These are phyloP conservation scores for Colletotrichum plurivorum DNA, from an alignment of 2,329 filamentous ascomycete genomes.

Conservation along the genomic window DNA sequence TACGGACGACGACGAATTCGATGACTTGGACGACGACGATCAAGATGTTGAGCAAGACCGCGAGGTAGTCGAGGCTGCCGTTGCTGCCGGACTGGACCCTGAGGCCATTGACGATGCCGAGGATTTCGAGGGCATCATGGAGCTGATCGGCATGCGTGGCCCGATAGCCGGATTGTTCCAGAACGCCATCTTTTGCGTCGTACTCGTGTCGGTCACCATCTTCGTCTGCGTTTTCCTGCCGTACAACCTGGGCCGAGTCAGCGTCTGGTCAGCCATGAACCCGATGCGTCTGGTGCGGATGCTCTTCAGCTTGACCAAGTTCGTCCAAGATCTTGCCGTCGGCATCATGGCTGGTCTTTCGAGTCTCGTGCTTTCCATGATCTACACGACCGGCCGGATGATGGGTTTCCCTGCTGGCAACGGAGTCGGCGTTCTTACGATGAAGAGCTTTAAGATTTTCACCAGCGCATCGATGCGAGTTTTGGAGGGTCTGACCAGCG, in stretches of 20 bases:
- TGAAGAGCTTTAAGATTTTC: constrained; percentile 58
- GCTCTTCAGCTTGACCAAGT: constrained; percentile 80
- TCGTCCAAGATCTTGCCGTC: constrained; percentile 83
- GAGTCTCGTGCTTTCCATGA: constrained; percentile 30
- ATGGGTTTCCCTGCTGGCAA: constrained; percentile 36
- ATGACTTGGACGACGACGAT: constrained; percentile 46
- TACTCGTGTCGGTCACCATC: constrained; percentile 90
- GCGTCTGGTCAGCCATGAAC: constrained; percentile 84
- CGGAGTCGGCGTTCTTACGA: constrained; percentile 33
- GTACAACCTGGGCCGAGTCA: constrained; percentile 90
- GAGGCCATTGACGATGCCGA: constrained; percentile 88
- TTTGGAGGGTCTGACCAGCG: constrained; percentile 63
- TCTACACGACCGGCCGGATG: constrained; percentile 39
- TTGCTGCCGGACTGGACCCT: constrained; percentile 78
- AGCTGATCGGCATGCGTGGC: constrained; percentile 96
- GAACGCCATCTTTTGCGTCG: constrained; percentile 93
- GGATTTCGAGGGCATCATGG: constrained; percentile 95
- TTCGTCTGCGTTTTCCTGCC: constrained; percentile 90
- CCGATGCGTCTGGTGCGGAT: constrained; percentile 83
- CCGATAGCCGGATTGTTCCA: constrained; percentile 91
- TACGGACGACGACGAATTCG: constrained; percentile 57
- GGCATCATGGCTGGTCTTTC: constrained; percentile 64
- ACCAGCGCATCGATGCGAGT: constrained; percentile 62
- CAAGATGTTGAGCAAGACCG: constrained; percentile 61
- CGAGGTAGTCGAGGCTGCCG: constrained; percentile 75